Evolutionary conservation across 768 basidiomycete genomes (phyloP), one percentile per base, ranked within the genome.

Genomic region (Daedaleopsis nitida): DNA sequence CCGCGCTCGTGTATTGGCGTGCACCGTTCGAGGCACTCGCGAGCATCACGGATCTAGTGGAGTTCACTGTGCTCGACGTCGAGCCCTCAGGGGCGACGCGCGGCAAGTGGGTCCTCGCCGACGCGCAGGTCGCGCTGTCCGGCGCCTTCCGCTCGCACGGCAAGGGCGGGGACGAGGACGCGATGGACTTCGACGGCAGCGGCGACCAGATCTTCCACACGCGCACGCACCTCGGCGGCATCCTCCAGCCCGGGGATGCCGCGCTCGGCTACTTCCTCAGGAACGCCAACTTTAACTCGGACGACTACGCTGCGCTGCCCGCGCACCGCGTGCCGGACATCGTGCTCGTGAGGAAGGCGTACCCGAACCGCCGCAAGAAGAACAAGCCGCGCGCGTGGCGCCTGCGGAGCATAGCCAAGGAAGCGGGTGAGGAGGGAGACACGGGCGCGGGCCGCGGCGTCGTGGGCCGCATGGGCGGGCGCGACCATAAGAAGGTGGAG

Each of bases 31-130:
- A 91, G 37, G 78, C 92, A 1, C 84, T 99, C 16, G 92, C 95
- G 1, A 83, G 82, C 37, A 82, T 91, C 16, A 83, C 88, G 5
- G 94, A 97, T 68, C 86, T 98, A 52, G 85, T 94, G 56, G 96
- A 98, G 75, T 98, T 98, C 76, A 91, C 94, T 27, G 86, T 99
- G 0, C 83, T 98, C 61, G 97, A 98, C 74, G 81, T 98, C 68
- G 97, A 98, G 73, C 89, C 91, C 0, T 89, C 94, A 16, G 80
- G 84, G 70, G 85, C 71, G 76, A 77, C 79, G 43, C 80, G 82
- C 52, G 93, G 92, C 17, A 94, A 93, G 70, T 88, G 84, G 75
- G 85, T 97, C 43, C 82, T 95, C 21, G 90, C 89, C 6, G 89
- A 91, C 65, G 94, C 92, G 0, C 96, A 98, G 73, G 93, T 99